These are phyloP conservation scores for Skeletonema costatum DNA, from an alignment of 108 stramenopile genomes.

Conservation along the genomic window DNA sequence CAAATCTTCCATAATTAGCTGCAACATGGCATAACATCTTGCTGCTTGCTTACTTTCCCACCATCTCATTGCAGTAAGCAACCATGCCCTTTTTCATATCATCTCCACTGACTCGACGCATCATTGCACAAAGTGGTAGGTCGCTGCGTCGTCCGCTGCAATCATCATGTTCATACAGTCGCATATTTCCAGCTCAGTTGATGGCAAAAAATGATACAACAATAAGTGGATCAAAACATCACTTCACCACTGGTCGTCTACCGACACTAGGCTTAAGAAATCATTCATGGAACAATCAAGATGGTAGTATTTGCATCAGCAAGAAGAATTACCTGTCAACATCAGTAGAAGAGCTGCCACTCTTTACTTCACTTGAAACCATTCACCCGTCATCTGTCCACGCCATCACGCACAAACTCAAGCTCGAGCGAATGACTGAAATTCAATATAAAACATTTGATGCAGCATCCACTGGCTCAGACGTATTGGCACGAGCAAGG, in stretches of 20 bases:
- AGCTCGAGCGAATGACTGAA: constrained; percentile 81
- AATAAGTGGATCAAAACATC: neutral
- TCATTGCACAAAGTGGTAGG: neutral
- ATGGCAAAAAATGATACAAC: neutral
- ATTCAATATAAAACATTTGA: constrained; percentile 88
- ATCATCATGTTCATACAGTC: neutral
- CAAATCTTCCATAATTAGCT: too few species aligned
- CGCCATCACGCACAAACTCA: constrained; percentile 46
- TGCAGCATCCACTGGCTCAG: constrained; percentile 55
- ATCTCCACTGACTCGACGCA: neutral
- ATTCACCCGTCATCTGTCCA: constrained; percentile 49
- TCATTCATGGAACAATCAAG: neutral
- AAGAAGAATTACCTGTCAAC: neutral
- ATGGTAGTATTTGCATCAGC: neutral
- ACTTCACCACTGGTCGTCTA: neutral
- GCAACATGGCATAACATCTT: too few species aligned
- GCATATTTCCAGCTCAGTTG: neutral
- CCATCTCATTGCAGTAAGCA: neutral
- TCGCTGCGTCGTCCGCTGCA: neutral
- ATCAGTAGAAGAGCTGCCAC: constrained; percentile 1
- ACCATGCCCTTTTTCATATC: neutral
- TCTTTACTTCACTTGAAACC: neutral
- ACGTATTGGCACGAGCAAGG: constrained; percentile 90
- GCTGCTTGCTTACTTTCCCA: too few species aligned
- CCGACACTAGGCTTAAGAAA: neutral